These are phyloP conservation scores for Solanum tacnaense DNA, from an alignment of 257 asterid genomes.

Conservation along the genomic window DNA sequence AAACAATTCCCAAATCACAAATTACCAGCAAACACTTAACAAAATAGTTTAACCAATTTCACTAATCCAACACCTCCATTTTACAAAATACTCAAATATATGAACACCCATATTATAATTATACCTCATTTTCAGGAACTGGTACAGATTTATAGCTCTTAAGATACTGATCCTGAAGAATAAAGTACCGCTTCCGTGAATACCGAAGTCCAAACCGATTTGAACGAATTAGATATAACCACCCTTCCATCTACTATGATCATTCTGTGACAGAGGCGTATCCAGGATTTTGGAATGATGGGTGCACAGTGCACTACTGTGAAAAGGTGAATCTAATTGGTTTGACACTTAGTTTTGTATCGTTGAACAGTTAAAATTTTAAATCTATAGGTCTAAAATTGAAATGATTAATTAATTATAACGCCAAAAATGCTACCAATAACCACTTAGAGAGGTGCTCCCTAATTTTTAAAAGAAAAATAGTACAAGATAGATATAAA, in stretches of 20 bases:
- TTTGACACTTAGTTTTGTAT: no score
- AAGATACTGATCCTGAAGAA: conserved; percentile 76
- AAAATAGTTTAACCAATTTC: not conserved
- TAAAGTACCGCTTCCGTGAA: conserved; percentile 74
- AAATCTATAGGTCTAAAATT: no score
- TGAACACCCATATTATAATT: not conserved
- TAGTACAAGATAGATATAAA: no score
- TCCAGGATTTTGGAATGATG: no score
- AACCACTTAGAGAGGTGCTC: no score
- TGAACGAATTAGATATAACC: conserved; percentile 81
- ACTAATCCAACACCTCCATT: not conserved
- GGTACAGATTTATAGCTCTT: conserved; percentile 84
- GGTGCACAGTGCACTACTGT: no score
- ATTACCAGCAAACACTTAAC: not conserved
- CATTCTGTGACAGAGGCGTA: conserved; percentile 19
- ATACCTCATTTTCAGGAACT: conserved; percentile 48
- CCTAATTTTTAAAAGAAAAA: no score
- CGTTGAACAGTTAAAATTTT: no score
- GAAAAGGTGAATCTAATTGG: no score
- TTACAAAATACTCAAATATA: not conserved
- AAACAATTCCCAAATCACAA: not conserved
- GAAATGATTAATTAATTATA: no score
- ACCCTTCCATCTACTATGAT: conserved; percentile 80
- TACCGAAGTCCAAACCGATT: conserved; percentile 83
- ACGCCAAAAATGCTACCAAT: no score